Evolutionary conservation across 2,329 filamentous ascomycete genomes (phyloP).

Genomic region (Aspergillus piperis): DNA sequence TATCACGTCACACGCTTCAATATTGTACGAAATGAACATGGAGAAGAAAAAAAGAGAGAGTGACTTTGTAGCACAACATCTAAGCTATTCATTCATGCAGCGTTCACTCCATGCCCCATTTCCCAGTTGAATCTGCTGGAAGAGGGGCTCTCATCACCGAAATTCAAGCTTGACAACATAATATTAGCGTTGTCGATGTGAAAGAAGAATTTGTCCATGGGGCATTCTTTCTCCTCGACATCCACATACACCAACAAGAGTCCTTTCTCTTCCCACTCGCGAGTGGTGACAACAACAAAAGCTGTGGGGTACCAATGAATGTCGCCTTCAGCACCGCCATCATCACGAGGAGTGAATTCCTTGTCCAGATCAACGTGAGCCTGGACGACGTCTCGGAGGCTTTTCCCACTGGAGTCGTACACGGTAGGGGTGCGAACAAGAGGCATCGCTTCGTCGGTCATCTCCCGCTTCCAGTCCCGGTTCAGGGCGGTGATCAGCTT

Average conservation of each 20-base stretch:
- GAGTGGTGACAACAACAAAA: constrained; percentile 8
- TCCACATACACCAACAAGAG: constrained; percentile 8
- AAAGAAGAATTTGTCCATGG: constrained; percentile 2
- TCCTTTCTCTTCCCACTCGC: constrained; percentile 7
- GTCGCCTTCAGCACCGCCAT: neutral
- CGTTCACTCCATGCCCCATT: neutral
- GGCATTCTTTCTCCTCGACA: neutral
- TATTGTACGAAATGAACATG: too few species aligned
- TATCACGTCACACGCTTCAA: too few species aligned
- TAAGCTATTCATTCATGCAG: too few species aligned
- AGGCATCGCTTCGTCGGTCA: neutral
- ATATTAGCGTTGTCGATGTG: neutral
- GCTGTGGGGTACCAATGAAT: constrained; percentile 9
- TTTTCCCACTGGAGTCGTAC: constrained; percentile 1
- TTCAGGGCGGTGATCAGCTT: neutral
- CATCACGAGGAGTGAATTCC: neutral
- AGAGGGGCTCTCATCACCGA: neutral
- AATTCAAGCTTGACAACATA: constrained; percentile 2
- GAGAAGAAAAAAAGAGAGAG: too few species aligned
- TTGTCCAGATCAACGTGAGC: constrained; percentile 10
- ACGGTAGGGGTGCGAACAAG: constrained; percentile 1
- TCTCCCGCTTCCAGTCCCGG: neutral
- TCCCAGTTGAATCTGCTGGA: neutral
- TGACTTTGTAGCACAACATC: too few species aligned
- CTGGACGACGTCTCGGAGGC: constrained; percentile 4